Base-by-base conservation (phyloP, 164 flowering plant species). In the Vitis riparia region DNA sequence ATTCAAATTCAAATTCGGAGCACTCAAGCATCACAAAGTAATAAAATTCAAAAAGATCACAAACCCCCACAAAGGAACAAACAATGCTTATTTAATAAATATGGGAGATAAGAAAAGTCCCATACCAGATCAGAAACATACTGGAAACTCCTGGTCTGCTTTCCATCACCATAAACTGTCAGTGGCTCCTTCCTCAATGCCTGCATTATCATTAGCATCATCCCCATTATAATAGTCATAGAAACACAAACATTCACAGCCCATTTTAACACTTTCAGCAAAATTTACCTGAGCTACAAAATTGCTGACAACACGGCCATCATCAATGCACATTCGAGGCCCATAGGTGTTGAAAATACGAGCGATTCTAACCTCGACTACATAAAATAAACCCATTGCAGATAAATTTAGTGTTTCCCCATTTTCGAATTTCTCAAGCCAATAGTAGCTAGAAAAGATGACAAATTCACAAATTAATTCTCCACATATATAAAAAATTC, bases 281-380 rank as follows among this genome's bases (percentile, higher is more conserved):
- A 69, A 51, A 11, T 16, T 15, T 51, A 94, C 98, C 98, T 94
- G 98, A 49, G 98, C 94, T 57, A 94, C 98, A 69, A 94, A 94
- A 59, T 94, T 94, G 73, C 98, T 94, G 12, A 94, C 98, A 15
- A 94, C 98, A 51, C 98, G 96, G 32, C 98, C 98, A 68, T 94
- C 98, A 68, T 94, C 98, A 12, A 94, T 87, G 82, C 97, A 89
- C 98, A 94, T 94, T 2, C 98, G 80, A 44, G 98, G 98, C 23
- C 98, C 98, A 32, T 94, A 94, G 0, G 98, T 94, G 85, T 94
- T 94, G 62, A 94, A 94, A 69, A 94, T 94, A 74, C 98, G 82
- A 65, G 98, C 98, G 83, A 94, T 94, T 73, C 98, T 89, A 52
- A 92, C 98, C 98, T n/a, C n/a, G n/a, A n/a, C n/a, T 93, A 85